Base-by-base conservation (phyloP, 192 early-diverging fungal genomes). In the Linnemannia hyalina region DNA sequence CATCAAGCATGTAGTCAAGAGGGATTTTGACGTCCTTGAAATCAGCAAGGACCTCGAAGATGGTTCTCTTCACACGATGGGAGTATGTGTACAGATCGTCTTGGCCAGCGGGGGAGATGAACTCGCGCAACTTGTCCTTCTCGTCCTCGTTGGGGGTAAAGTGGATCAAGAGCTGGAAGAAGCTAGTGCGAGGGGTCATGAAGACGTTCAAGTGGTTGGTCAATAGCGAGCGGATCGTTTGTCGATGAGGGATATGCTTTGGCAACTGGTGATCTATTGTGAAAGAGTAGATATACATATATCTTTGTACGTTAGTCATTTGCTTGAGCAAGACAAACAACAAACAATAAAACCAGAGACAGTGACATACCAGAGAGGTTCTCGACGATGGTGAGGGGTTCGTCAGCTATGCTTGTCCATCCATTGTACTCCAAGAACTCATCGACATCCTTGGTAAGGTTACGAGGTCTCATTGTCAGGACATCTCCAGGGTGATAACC, bases 41-140 rank as follows among this genome's bases (percentile, higher is more conserved):
- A 81, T 99, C 97, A 49, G 90, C 89, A 13, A 99, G 87, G 32
- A 96, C 93, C 88, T 99, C 98, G 54, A 93, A 91, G 18, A 94
- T 91, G 0, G 96, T 98, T 20, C 98, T 93, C 9, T 92, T 88
- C 42, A 95, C 92, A 57, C 95, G 91, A 88, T 96, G 93, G 74
- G 94, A 94, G 90, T 99, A 99, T 4, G 95, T 88, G 74, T 94
- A 95, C 70, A 99, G 89, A 71, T 99, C 98, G 84, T 97, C 95
- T 88, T 96, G 94, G 18, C 98, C 98, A 65, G 91, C 94, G 0
- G 95, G 85, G 7, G 92, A 89, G 1, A 92, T 81, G 74, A 99
- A 96, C 77, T 99, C 97, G 44, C 89, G 87, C 54, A 99, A 91
- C 82, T 95, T 95, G 63, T 97, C 96, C 13, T 90, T 91, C 65